phyloP scores from a whole-genome alignment of 192 early-diverging fungal genomes.

The Irineochytrium annulatum region DNA sequence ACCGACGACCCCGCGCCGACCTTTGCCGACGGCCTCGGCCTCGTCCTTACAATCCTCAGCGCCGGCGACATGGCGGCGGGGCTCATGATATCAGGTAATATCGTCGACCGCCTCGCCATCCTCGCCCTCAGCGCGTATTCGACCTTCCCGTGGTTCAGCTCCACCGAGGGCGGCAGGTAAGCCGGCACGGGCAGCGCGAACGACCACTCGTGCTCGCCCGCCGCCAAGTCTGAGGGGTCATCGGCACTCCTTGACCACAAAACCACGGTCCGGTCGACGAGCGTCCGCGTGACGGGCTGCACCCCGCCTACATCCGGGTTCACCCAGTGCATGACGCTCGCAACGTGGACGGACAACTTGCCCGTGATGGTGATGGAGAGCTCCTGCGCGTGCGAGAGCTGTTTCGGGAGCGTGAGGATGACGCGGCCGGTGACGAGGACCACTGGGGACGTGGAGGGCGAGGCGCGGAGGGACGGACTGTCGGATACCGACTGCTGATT shows the following conservation, averaged over 20 bases:
- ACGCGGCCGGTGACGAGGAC: neutral
- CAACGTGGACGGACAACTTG: neutral
- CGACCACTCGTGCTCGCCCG: neutral
- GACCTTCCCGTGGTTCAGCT: slow-evolving; percentile 5
- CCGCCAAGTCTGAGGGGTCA: neutral
- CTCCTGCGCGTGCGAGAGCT: neutral
- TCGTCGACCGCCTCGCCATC: neutral
- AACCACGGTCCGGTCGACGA: neutral
- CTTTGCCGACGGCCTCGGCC: neutral
- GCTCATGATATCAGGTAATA: neutral
- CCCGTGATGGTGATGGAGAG: slow-evolving; percentile 1
- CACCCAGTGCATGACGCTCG: slow-evolving; percentile 4
- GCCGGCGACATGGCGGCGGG: neutral
- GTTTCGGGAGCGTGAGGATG: neutral
- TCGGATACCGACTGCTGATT: too few relatives aligned
- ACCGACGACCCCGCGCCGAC: too few relatives aligned
- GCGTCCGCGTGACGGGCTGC: neutral
- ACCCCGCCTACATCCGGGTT: slow-evolving; percentile 1
- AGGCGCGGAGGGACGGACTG: too few relatives aligned
- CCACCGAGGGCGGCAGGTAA: neutral
- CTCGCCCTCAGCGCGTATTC: slow-evolving; percentile 1
- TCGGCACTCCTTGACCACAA: neutral
- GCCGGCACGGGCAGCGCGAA: neutral
- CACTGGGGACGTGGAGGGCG: neutral
- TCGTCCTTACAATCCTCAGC: neutral